These are phyloP conservation scores for Westerdykella aurantiaca DNA, from an alignment of 2,329 filamentous ascomycete genomes.

Conservation along the genomic window DNA sequence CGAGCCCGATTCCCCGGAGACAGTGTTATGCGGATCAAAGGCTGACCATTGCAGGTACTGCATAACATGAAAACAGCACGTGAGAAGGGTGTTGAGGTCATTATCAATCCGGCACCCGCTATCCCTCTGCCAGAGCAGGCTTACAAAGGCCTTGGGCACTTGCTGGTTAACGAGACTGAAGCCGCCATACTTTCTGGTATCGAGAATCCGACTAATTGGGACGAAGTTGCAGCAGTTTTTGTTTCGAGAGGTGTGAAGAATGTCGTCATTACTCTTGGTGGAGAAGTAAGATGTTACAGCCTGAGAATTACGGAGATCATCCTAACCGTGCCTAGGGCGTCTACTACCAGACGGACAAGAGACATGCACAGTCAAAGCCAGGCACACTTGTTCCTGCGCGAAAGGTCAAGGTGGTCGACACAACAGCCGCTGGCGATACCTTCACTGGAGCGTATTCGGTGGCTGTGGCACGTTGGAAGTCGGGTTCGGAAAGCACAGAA, in stretches of 20 bases:
- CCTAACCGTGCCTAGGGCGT: constrained; percentile 33
- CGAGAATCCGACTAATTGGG: constrained; percentile 28
- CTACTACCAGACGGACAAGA: constrained; percentile 41
- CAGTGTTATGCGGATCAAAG: not conserved
- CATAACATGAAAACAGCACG: constrained; percentile 34
- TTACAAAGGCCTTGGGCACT: constrained; percentile 64
- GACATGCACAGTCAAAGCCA: constrained; percentile 39
- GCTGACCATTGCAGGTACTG: constrained; percentile 20
- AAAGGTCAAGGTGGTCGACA: constrained; percentile 78
- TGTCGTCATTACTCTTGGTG: constrained; percentile 78
- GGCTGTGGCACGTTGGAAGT: constrained; percentile 53
- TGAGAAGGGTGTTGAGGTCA: constrained; percentile 45
- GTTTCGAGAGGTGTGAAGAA: constrained; percentile 64
- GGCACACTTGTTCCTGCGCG: constrained; percentile 54
- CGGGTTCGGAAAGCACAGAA: constrained; percentile 37
- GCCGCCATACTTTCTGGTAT: constrained; percentile 64
- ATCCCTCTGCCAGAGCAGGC: constrained; percentile 59
- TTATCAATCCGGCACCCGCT: constrained; percentile 79
- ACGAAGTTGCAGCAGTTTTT: constrained; percentile 47
- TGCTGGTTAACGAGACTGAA: constrained; percentile 89
- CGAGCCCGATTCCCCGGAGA: not conserved
- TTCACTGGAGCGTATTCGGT: constrained; percentile 87
- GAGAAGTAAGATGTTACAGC: constrained; percentile 49
- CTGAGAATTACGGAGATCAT: constrained; percentile 19
- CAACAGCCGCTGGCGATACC: constrained; percentile 89